Conservation (phyloP, 2,329 filamentous ascomycete species). For the Phyllosticta citriasiana region DNA sequence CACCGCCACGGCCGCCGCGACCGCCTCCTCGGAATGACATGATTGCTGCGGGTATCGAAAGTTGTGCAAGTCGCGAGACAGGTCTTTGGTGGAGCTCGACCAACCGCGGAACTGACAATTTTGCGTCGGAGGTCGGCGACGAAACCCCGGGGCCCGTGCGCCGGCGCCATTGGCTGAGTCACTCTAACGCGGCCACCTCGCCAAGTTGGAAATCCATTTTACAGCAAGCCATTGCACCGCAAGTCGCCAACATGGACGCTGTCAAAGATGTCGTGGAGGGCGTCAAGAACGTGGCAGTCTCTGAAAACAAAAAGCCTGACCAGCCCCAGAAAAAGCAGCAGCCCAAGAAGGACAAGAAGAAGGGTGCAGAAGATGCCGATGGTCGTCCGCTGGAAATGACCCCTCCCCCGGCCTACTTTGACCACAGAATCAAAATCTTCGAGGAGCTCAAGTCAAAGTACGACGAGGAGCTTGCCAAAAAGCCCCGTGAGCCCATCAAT, state of each 20-base stretch:
- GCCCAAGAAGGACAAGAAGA: conserved; percentile 31
- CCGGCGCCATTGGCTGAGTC: conserved; percentile 12
- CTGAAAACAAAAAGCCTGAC: conserved; percentile 15
- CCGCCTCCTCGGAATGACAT: conserved; percentile 53
- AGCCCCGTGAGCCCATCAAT: conserved; percentile 63
- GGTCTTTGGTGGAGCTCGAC: neutral
- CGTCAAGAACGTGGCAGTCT: conserved; percentile 50
- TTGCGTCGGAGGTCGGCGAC: conserved; percentile 5
- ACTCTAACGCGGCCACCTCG: conserved; percentile 9
- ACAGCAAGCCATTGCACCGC: neutral
- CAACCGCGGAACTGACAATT: neutral
- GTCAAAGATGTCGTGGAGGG: conserved; percentile 44
- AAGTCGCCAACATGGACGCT: conserved; percentile 35
- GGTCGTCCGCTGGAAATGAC: conserved; percentile 37
- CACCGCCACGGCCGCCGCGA: conserved; percentile 34
- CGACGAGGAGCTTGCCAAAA: conserved; percentile 61
- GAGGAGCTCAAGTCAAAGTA: conserved; percentile 78
- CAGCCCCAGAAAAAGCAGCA: conserved; percentile 19
- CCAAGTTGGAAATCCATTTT: neutral
- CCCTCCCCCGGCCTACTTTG: conserved; percentile 62
- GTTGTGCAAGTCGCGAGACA: neutral
- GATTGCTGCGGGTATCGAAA: neutral
- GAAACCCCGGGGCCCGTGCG: neutral
- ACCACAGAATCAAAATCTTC: conserved; percentile 77
- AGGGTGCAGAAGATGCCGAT: conserved; percentile 23